Base-by-base conservation (phyloP, 169 alveolate genomes). In the Cryptosporidium tyzzeri region DNA sequence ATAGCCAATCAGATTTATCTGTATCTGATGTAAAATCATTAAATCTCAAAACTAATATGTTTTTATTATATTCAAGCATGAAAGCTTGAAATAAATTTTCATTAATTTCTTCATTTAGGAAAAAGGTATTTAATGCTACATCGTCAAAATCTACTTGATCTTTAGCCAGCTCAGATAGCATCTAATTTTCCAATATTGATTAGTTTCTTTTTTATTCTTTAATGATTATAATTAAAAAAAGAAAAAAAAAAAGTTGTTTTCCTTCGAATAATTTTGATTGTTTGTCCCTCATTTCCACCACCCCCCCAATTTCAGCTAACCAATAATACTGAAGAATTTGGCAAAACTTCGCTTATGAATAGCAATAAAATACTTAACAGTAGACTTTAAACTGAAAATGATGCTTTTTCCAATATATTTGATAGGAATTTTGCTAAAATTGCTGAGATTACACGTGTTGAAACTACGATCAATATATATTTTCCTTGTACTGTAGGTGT, bases 401-500 rank as follows among this genome's bases (percentile, higher is more conserved):
- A 23, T 0, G 59, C 65, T 26, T 61, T 80, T 26, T 65, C 68
- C 35, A 80, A 41, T 59, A 65, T 53, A 16, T 80, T 80, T 37
- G 89, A 80, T 23, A 80, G 68, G 29, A 80, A 80, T 44, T 51
- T 80, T 18, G 89, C 89, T 10, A 80, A 14, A 45, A 80, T 80
- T 23, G 89, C 89, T 12, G 89, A 80, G 3, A 80, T 65, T 7
- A 67, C 53, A 18, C 89, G 41, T 23, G 89, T 80, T 59, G 89
- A 80, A 33, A 80, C 65, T 1, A 80, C 75, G 26, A 80, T 80
- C 53, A 80, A 62, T 45, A 62, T 16, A 80, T 80, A 80, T 33
- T 65, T 59, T 58, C 89, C 89, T 50, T 80, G 89, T 33, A 80
- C 51, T 26, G 75, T 65, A 16, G 89, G 89, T 26, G 89, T 62